Evolutionary conservation across 1,139 yeast genomes (phyloP), one percentile per base, ranked within the genome.

Genomic region (Komagataea norvegica): DNA sequence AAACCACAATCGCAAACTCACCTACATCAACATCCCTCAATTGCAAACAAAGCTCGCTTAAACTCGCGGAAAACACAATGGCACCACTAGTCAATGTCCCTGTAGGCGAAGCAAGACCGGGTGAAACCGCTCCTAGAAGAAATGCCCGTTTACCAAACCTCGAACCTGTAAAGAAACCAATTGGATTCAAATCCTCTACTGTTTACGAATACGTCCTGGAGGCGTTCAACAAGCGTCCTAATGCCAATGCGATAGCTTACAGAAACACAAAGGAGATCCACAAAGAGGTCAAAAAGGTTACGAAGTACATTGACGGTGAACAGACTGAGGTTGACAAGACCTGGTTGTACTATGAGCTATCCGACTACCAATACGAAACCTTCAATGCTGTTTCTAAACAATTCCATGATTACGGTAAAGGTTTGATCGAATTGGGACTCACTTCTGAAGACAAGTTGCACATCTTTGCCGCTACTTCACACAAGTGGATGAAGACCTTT

Each of bases 91-190:
- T 67, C 19, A 70, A 73, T 42, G 89, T 84, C 27, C 78, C 79
- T 26, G 93, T 85, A 25, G 95, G 94, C 26, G 81, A 82, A 42
- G 75, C 42, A 19, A 23, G 74, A 54, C 74, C 76, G 9, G 93
- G 94, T 44, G 96, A 89, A 65, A 84, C 96, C 21, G 95, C 95
- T 4, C 95, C 95, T 47, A 78, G 95, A 65, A 79, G 95, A 67
- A 83, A 77, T 56, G 67, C 70, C 42, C 65, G 74, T 40, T 78
- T 77, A 40, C 77, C 75, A 49, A 74, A 74, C 33, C 25, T 36
- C 6, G 82, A 65, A 5, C 59, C 70, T 1, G 54, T 79, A 13
- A 59, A 58, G n/a, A 72, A 77, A 56, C 93, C 93, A 3, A 37
- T 50, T 4, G 80, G 73, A 42, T 72, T 74, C 44, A 74, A 73